Evolutionary conservation across 352 stramenopile genomes (phyloP).

Genomic region (Elongisporangium anandrum): DNA sequence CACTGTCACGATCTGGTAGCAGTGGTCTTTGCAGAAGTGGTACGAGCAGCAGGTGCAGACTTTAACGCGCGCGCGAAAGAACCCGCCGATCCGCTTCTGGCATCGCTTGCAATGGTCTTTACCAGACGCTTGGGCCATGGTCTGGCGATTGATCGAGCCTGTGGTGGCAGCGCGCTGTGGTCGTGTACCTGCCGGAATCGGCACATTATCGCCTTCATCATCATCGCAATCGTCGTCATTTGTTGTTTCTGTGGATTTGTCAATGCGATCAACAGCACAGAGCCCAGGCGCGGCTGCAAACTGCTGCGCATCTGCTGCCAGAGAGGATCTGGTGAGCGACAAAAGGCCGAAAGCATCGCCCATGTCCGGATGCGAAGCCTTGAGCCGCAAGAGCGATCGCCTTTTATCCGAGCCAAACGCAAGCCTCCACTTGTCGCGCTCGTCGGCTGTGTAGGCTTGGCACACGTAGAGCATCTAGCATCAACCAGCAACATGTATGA

Average conservation of each 20-base stretch:
- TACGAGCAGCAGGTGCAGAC: slow-evolving; percentile 40
- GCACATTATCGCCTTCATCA: slow-evolving; percentile 13
- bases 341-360: slow-evolving; percentile 46
- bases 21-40: slow-evolving; percentile 48
- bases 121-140: slow-evolving; percentile 14
- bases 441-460: slow-evolving; percentile 4
- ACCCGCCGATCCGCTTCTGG: slow-evolving; percentile 30
- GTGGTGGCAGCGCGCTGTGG: slow-evolving; percentile 3
- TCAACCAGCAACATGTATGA: neutral
- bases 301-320: slow-evolving; percentile 13
- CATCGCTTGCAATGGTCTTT: slow-evolving; percentile 33
- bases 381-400: neutral
- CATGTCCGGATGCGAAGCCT: slow-evolving; percentile 19
- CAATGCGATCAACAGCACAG: slow-evolving; percentile 49
- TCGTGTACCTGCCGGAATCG: slow-evolving; percentile 9
- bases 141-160: neutral
- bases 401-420: neutral
- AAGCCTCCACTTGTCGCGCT: slow-evolving; percentile 24
- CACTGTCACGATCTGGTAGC: slow-evolving; percentile 22
- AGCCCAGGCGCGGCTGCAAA: slow-evolving; percentile 21
- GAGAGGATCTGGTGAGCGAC: slow-evolving; percentile 39
- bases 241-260: neutral
- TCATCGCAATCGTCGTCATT: slow-evolving; percentile 17
- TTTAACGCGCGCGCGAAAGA: slow-evolving; percentile 39
- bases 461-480: slow-evolving; percentile 7